Conservation (phyloP, 345 rosid species). For the Salix koriyanagi region DNA sequence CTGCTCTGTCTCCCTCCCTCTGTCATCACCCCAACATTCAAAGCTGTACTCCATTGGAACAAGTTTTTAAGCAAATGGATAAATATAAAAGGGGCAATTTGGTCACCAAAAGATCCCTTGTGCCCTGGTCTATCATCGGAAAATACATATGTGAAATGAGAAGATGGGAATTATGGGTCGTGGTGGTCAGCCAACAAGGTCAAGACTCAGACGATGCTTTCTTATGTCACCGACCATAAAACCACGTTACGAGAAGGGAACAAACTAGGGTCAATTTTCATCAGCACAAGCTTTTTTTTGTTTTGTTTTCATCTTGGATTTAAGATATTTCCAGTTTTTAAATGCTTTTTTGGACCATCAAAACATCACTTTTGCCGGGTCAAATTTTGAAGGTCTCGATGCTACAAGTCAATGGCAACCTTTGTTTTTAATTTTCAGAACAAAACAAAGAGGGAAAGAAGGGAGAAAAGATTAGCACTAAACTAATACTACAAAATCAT, state of each 20-base stretch:
- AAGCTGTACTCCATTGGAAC: slow-evolving; percentile 37
- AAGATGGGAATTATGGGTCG: not conserved
- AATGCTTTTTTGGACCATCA: not conserved
- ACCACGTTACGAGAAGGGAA: slow-evolving; percentile 26
- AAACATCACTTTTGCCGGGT: slow-evolving; percentile 11
- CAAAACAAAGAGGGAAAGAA: slow-evolving; percentile 1
- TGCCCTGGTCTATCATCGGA: no score
- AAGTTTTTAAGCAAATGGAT: not conserved
- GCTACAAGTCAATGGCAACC: slow-evolving; percentile 14
- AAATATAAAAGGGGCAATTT: not conserved
- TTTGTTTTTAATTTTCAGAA: slow-evolving; percentile 1
- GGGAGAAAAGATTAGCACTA: not conserved
- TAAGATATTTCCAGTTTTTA: slow-evolving; percentile 4
- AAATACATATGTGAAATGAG: not conserved
- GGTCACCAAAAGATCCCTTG: not conserved
- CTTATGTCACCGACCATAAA: slow-evolving; percentile 31
- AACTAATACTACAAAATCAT: slow-evolving; percentile 27
- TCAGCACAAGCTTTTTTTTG: not conserved
- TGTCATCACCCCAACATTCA: slow-evolving; percentile 30
- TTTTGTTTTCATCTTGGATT: not conserved
- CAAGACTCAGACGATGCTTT: not conserved
- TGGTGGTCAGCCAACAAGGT: not conserved
- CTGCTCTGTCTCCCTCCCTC: slow-evolving; percentile 25
- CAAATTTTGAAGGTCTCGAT: slow-evolving; percentile 50
- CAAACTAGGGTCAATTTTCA: slow-evolving; percentile 14